A percentile compares a stretch with the other conserved stretches of the same genome.
Conservation (phyloP, 2,329 filamentous ascomycete genomes). For the Aspergillus calidoustus region DNA sequence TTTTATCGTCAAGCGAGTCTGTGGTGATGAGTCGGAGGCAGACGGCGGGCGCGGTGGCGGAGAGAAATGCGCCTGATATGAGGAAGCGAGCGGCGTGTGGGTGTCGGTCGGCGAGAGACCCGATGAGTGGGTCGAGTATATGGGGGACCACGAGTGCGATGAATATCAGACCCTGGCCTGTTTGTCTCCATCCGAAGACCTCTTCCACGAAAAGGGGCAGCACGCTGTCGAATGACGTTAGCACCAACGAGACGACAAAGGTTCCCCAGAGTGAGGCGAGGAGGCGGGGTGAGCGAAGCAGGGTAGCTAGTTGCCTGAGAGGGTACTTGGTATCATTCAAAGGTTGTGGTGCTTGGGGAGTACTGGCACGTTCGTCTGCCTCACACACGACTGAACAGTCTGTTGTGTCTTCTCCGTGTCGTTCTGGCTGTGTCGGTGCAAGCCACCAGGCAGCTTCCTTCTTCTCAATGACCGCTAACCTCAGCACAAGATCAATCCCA, state of each 20-base stretch:
- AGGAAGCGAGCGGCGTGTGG: no score
- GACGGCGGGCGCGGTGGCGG: no score
- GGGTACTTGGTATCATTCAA: background rate
- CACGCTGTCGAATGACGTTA: slow-evolving; percentile 63
- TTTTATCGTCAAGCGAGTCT: no score
- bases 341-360: slow-evolving; percentile 13
- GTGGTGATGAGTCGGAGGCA: no score
- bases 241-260: slow-evolving; percentile 54
- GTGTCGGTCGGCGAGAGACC: no score
- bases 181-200: slow-evolving; percentile 54
- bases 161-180: no score
- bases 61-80: no score
- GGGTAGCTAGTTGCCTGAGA: slow-evolving; percentile 26
- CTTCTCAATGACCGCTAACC: slow-evolving; percentile 63
- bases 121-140: no score
- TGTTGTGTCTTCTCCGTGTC: no score
- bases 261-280: slow-evolving; percentile 62
- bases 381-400: no score
- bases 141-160: no score
- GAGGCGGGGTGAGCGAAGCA: slow-evolving; percentile 62
- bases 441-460: slow-evolving; percentile 58
- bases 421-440: background rate
- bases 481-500: slow-evolving; percentile 58
- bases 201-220: slow-evolving; percentile 58
- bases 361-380: background rate